Base-by-base conservation (phyloP, 1,284 basidiomycete genomes). In the Ustilago xerochloae region DNA sequence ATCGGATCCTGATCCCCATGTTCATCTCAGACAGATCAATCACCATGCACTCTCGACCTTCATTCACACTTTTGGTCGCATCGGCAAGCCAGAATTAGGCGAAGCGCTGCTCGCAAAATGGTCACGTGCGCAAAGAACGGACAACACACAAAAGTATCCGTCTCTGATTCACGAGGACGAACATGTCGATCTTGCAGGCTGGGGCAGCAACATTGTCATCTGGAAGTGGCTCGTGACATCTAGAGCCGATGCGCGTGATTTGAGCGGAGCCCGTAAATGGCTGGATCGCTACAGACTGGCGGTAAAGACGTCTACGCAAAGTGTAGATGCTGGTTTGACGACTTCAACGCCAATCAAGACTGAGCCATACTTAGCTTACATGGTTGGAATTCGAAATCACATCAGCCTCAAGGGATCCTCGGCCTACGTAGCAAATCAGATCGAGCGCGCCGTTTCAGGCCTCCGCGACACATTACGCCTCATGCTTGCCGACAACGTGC, bases 171-270 rank as follows among this genome's bases (percentile, higher is more conserved):
- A 41, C 20, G 56, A 28, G 16, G 52, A 57, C 15, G 30, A 56
- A 24, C 10, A 13, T 3, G 36, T 72, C 22, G 48, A 58, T 28
- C 32, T 73, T 6, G n/a, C 55, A 2, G 73, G 63, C 12, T 75
- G 73, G 73, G 58, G 60, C 4, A 46, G 55, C 13, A 68, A 68
- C 41, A 29, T 56, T 16, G 18, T 51, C 6, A 8, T 75, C 1
- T 75, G 73, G 73, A 46, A 43, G 18, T 30, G 64, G 1, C 56
- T 75, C 32, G 47, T 75, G 36, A 47, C 57, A 20, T 18, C 63
- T 30, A 58, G 66, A 7, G 29, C 62, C n/a, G 48, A 56, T 16
- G 46, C 61, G 6, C 38, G 38, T 9, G 58, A 75, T 43, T 24
- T 62, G 8, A 9, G 12, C 7, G 64, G 58, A 12, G 73, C 73